These are phyloP conservation scores for Quillaja saponaria DNA, from an alignment of 306 rosid species.

Conservation along the genomic window DNA sequence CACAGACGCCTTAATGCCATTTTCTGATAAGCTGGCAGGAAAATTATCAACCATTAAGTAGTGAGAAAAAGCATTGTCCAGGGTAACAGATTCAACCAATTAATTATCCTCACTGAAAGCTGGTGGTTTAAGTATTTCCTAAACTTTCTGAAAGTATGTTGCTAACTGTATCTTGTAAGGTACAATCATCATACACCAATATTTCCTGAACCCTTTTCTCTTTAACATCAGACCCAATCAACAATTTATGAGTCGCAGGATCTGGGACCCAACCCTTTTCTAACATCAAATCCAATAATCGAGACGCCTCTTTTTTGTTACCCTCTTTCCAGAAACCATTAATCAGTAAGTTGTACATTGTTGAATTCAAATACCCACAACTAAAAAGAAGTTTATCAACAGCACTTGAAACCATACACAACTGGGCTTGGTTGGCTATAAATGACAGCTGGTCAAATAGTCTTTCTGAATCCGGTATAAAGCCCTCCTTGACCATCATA, in stretches of 20 bases:
- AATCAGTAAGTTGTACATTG: conserved; percentile 54
- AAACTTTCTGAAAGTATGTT: conserved; percentile 74
- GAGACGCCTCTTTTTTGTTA: conserved; percentile 46
- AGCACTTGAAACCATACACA: conserved; percentile 52
- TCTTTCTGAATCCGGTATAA: conserved; percentile 58
- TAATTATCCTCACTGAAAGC: conserved; percentile 24
- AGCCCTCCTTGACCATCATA: conserved; percentile 62
- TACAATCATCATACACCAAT: conserved; percentile 30
- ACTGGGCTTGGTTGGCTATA: conserved; percentile 49
- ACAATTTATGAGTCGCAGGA: conserved; percentile 66
- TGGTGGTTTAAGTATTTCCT: conserved; percentile 39
- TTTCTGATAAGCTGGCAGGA: conserved; percentile 6
- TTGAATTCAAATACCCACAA: conserved; percentile 46
- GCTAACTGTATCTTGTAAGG: conserved; percentile 62
- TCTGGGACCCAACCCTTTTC: conserved; percentile 92
- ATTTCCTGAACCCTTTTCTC: conserved; percentile 32
- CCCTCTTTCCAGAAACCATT: conserved; percentile 85
- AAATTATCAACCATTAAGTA: conserved; percentile 8
- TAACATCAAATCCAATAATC: conserved; percentile 72
- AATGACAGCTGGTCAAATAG: conserved; percentile 54
- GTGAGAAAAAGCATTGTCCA: too few relatives aligned
- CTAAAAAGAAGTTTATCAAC: conserved; percentile 43
- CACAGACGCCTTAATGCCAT: conserved; percentile 77
- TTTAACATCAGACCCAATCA: conserved; percentile 59
- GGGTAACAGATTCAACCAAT: too few relatives aligned